phyloP scores from a whole-genome alignment of 345 rosid species.

The Aurinia saxatilis region DNA sequence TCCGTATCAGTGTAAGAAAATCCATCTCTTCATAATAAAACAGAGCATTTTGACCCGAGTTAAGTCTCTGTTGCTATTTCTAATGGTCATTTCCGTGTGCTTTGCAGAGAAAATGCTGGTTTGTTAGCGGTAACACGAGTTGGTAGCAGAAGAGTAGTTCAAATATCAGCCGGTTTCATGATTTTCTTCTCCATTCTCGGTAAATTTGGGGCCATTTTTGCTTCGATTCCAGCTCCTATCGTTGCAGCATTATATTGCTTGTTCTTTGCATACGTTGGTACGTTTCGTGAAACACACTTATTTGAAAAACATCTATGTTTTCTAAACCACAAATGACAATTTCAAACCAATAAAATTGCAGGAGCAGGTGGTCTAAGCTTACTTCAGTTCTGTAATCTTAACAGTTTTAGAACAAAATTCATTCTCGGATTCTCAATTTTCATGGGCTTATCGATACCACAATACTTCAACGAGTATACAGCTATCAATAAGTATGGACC shows the following conservation, averaged over 20 bases:
- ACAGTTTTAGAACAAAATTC: slow-evolving; percentile 72
- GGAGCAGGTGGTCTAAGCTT: slow-evolving; percentile 71
- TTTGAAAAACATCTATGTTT: background rate
- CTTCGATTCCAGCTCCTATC: slow-evolving; percentile 83
- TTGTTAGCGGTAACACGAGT: slow-evolving; percentile 77
- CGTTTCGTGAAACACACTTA: slow-evolving; percentile 14
- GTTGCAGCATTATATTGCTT: slow-evolving; percentile 64
- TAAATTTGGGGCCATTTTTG: slow-evolving; percentile 85
- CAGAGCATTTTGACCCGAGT: background rate
- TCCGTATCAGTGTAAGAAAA: slow-evolving; percentile 87
- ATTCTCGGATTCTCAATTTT: slow-evolving; percentile 79
- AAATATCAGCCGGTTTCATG: slow-evolving; percentile 91
- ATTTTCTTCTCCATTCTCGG: slow-evolving; percentile 93
- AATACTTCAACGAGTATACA: slow-evolving; percentile 79
- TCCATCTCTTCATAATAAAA: background rate
- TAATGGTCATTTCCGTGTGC: background rate
- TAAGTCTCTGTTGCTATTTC: background rate
- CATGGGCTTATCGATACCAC: slow-evolving; percentile 78
- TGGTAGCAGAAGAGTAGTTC: slow-evolving; percentile 92
- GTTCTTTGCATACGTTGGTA: slow-evolving; percentile 82
- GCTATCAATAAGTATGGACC: slow-evolving; percentile 44
- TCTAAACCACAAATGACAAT: background rate
- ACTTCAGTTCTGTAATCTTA: slow-evolving; percentile 86
- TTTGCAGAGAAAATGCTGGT: slow-evolving; percentile 81
- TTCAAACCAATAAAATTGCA: slow-evolving; percentile 16